phyloP scores from a whole-genome alignment of 2,329 filamentous ascomycete genomes.

The Penicillium sp. region DNA sequence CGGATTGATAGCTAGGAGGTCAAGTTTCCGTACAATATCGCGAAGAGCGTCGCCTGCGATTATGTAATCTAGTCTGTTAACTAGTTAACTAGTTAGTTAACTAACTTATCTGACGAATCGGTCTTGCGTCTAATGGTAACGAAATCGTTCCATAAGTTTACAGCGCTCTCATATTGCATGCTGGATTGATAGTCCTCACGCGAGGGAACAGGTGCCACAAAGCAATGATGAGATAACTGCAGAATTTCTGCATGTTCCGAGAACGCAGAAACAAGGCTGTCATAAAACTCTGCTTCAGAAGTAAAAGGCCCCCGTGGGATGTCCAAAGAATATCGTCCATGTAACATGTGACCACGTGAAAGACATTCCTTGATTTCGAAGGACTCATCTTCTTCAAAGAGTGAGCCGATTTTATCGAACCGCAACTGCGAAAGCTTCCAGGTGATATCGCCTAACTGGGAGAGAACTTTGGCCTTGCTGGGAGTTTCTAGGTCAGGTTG shows the following conservation, averaged over 20 bases:
- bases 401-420: slow-evolving; percentile 30
- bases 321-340: slow-evolving; percentile 17
- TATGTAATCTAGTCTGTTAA: slow-evolving; percentile 28
- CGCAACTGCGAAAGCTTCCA: slow-evolving; percentile 26
- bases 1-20: background rate
- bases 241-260: slow-evolving; percentile 17
- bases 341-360: slow-evolving; percentile 20
- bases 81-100: too few relatives aligned
- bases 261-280: slow-evolving; percentile 17
- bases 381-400: slow-evolving; percentile 26
- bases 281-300: slow-evolving; percentile 19
- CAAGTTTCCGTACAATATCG: slow-evolving; percentile 13
- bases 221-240: slow-evolving; percentile 17
- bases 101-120: slow-evolving; percentile 18
- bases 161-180: slow-evolving; percentile 15
- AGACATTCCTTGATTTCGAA: slow-evolving; percentile 22
- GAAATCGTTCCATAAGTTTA: slow-evolving; percentile 26
- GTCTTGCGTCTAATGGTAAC: slow-evolving; percentile 22
- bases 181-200: slow-evolving; percentile 11
- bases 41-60: slow-evolving; percentile 20
- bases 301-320: slow-evolving; percentile 23
- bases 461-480: slow-evolving; percentile 27
- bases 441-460: slow-evolving; percentile 25
- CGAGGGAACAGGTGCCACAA: slow-evolving; percentile 15
- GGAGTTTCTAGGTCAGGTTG: slow-evolving; percentile 6